Conservation (phyloP, 139 green algal genomes). For the Chloropicon primus region DNA sequence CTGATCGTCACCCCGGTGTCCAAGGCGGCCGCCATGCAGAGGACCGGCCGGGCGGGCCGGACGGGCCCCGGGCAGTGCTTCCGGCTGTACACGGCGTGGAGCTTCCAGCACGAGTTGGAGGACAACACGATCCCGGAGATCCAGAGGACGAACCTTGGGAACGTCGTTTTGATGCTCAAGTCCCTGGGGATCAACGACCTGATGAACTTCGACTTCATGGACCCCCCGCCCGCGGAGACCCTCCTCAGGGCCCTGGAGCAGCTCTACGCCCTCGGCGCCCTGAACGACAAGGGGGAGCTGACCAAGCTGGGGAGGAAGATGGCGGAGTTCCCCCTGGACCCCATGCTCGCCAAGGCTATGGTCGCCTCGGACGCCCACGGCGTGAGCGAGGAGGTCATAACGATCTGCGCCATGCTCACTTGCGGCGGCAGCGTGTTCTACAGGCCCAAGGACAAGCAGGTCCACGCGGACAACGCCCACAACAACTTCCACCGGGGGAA, state of each 20-base stretch:
- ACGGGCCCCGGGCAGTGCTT: slow-evolving; percentile 88
- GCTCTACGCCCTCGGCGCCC: slow-evolving; percentile 89
- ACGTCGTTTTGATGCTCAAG: slow-evolving; percentile 94
- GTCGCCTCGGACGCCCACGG: slow-evolving; percentile 66
- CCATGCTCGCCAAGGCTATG: slow-evolving; percentile 88
- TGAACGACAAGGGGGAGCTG: slow-evolving; percentile 67
- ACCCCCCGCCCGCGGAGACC: slow-evolving; percentile 71
- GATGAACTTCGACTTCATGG: slow-evolving; percentile 97
- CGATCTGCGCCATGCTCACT: slow-evolving; percentile 84
- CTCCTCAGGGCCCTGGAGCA: slow-evolving; percentile 86
- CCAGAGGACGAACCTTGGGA: slow-evolving; percentile 92
- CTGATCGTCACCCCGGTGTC: slow-evolving; percentile 85
- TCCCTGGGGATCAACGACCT: slow-evolving; percentile 85
- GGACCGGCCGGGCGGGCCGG: slow-evolving; percentile 72
- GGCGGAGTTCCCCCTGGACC: slow-evolving; percentile 95
- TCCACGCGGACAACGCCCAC: slow-evolving; percentile 85
- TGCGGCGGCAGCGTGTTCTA: slow-evolving; percentile 88
- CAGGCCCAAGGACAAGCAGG: slow-evolving; percentile 85
- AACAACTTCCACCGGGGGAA: slow-evolving; percentile 73
- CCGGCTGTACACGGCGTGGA: slow-evolving; percentile 88
- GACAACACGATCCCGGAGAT: slow-evolving; percentile 95
- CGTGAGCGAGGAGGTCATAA: slow-evolving; percentile 70
- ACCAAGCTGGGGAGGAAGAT: slow-evolving; percentile 63
- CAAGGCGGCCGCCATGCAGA: slow-evolving; percentile 75
- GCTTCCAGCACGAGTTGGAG: slow-evolving; percentile 91